Conservation (phyloP, 148 eudicot species). For the Euryodendron excelsum region DNA sequence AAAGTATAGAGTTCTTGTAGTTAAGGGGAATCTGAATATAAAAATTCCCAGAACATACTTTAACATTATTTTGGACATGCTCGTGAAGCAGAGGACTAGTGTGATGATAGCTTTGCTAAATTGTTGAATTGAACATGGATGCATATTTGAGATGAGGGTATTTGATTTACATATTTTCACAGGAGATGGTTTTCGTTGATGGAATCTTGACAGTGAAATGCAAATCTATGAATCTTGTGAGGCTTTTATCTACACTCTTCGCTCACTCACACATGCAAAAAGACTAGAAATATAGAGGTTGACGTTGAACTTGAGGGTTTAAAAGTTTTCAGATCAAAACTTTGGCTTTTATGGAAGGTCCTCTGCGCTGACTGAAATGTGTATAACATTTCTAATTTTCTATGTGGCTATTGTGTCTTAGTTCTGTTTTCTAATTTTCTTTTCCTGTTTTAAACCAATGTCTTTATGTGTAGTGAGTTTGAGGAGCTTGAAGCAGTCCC, state of each 20-base stretch:
- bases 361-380: not conserved
- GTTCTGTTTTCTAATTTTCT: slow-evolving; percentile 2
- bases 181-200: not conserved
- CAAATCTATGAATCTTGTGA: not conserved
- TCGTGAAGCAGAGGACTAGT: not conserved
- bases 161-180: not conserved
- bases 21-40: not conserved
- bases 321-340: not conserved
- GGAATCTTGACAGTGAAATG: not conserved
- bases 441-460: not conserved
- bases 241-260: not conserved
- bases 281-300: not conserved
- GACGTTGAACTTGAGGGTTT: not conserved
- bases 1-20: not conserved
- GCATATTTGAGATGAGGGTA: not conserved
- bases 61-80: not conserved
- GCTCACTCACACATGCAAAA: not conserved
- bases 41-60: not conserved
- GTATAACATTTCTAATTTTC: not conserved
- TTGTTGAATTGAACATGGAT: not conserved
- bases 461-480: slow-evolving; percentile 50
- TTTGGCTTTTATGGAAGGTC: not conserved
- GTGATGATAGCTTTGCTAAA: not conserved
- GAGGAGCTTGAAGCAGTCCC: slow-evolving; percentile 70
- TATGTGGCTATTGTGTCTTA: not conserved